Percentiles rank a stretch among this genome's conserved stretches.
Evolutionary conservation across 257 asterid species (phyloP).

Genomic region (Echium plantagineum): DNA sequence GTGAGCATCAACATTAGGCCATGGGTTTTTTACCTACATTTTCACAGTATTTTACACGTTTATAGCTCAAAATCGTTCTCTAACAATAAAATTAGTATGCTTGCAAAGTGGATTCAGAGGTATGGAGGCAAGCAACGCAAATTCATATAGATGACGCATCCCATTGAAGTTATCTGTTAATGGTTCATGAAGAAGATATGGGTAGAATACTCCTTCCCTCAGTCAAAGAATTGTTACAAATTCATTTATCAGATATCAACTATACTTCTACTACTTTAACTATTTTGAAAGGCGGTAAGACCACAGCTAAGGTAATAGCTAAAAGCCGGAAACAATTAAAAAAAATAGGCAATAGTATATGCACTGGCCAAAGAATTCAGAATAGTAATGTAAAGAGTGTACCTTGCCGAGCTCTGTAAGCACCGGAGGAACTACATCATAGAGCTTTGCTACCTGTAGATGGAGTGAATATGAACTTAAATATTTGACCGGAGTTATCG

Average conservation of each 20-base stretch:
- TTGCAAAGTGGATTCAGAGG: background rate
- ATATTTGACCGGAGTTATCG: background rate
- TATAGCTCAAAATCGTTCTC: background rate
- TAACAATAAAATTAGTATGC: background rate
- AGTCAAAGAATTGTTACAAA: background rate
- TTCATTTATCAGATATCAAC: background rate
- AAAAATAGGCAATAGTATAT: too few relatives aligned
- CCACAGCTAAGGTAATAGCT: background rate
- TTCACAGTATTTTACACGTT: too few relatives aligned
- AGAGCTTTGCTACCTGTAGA: constrained; percentile 53
- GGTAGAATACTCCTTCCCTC: background rate
- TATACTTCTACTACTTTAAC: background rate
- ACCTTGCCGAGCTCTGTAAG: constrained; percentile 89
- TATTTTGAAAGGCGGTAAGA: background rate
- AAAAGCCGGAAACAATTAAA: too few relatives aligned
- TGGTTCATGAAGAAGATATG: background rate
- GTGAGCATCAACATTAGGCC: constrained; percentile 98
- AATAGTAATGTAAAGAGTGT: background rate
- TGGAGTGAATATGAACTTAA: background rate
- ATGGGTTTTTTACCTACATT: constrained; percentile 73
- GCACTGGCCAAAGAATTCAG: background rate
- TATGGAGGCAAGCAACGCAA: background rate
- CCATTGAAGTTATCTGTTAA: background rate
- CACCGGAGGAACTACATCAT: constrained; percentile 85
- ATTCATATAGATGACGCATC: background rate